Base-by-base conservation (phyloP, 2,329 filamentous ascomycete species). In the Pseudodiploospora longispora region DNA sequence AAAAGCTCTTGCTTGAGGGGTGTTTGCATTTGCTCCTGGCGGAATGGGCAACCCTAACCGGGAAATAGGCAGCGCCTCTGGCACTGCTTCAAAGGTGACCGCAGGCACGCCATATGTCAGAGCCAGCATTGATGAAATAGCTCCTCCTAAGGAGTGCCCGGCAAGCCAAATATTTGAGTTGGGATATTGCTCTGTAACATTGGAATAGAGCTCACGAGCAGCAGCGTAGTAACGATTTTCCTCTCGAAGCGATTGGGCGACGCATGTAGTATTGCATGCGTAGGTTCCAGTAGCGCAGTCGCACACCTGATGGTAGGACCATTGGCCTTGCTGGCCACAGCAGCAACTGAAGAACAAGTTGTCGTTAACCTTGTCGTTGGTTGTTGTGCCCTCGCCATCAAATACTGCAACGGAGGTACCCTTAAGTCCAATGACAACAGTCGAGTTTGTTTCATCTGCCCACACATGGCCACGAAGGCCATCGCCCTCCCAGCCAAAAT, bases 271-370 rank as follows among this genome's bases (percentile, higher is more conserved):
- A 69, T 97, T 96, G 71, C 90, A 96, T 10, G 83, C 83, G 59
- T 89, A 97, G 1, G 89, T 87, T 8, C 81, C 79, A 2, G 85
- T 87, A 50, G 89, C 87, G 61, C 93, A 98, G 62, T 95, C 85
- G 65, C 93, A 98, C 44, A 95, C 89, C 60, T 94, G 85, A 48
- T 86, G 83, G 83, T 89, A 96, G 10, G 89, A 80, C 68, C 83
- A 89, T 51, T 89, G 87, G 0, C 90, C 89, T 55, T 94, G 90
- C 66, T 96, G 89, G 4, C 82, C 93, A 65, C 93, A 98, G 65
- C 93, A 98, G 68, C 93, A 98, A 59, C 90, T 95, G 68, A 96
- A 96, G 66, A 95, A 95, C 7, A 98, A 74, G 60, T 98, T 98
- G 66, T 98, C 93, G 62, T 97, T 98, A 58, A 90, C 73, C 69